Base-by-base conservation (phyloP, 1,284 basidiomycete genomes). In the Ustilago xerochloae region DNA sequence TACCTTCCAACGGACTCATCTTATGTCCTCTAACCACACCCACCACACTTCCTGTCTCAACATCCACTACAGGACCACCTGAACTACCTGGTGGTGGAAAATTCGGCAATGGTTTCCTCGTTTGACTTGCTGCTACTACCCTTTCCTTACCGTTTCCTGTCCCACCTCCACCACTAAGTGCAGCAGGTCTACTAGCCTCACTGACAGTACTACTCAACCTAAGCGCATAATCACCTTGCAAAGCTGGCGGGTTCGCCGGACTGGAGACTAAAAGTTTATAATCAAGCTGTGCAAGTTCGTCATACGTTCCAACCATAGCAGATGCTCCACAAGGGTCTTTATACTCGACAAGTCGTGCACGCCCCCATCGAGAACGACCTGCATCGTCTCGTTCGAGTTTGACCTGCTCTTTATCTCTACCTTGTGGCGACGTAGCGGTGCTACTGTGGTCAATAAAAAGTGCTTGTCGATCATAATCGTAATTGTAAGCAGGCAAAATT, bases 51-150 rank as follows among this genome's bases (percentile, higher is more conserved):
- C 90, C 90, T 35, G 86, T 88, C 73, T 89, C 87, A 56, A 88
- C 87, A 62, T 90, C 89, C 3, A 92, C 86, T 56, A 92, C 89
- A 0, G 91, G 90, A 0, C 90, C 90, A 8, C 91, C 91, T 49
- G 90, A 90, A 20, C 90, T 90, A 10, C 91, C 91, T 1, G 88
- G 87, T 0, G 89, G 89, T 9, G 91, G 91, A 6, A 89, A 83
- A 24, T 75, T 70, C 24, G 83, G 68, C 22, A 78, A 52, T 15
- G 72, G 67, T 30, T 55, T 63, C 12, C 72, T 51, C 9, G 66
- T 62, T 41, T 52, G 52, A 24, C 55, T 60, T 22, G 57, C n/a
- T n/a, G n/a, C 56, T 48, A 64, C 45, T 43, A 59, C 30, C 3
- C 30, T 13, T 13, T 24, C 22, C 16, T 29, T 32, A 3, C 30